Conservation (phyloP, 331 rosid genomes). For the Cydonia oblonga region DNA sequence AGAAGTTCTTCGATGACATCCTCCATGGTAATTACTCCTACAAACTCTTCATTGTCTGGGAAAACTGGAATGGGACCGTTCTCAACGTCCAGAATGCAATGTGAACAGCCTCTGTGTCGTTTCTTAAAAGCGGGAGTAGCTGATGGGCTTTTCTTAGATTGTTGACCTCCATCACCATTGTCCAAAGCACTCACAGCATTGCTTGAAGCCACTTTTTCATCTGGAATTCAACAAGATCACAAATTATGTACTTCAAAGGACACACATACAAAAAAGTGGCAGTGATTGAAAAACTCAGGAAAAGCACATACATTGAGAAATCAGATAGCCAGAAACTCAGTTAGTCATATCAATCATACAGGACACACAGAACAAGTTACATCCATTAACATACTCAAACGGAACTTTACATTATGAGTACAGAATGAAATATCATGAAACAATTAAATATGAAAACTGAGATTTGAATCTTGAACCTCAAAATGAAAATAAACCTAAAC, state of each 20-base stretch:
- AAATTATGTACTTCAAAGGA: slow-evolving; percentile 3
- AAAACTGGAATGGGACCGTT: slow-evolving; percentile 65
- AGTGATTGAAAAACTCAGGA: neutral
- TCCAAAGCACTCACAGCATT: slow-evolving; percentile 21
- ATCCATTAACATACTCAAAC: too few species aligned
- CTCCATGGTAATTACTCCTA: slow-evolving; percentile 96
- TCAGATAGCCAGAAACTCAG: neutral
- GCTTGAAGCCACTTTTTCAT: slow-evolving; percentile 14
- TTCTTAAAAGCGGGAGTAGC: slow-evolving; percentile 66
- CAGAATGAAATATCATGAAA: neutral
- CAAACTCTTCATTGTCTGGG: slow-evolving; percentile 66
- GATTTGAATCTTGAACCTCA: neutral
- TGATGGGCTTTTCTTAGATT: slow-evolving; percentile 47
- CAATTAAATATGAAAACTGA: neutral
- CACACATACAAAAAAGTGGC: neutral
- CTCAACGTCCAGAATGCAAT: slow-evolving; percentile 78
- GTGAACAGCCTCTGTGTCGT: slow-evolving; percentile 90
- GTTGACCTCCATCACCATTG: slow-evolving; percentile 33
- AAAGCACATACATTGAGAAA: neutral
- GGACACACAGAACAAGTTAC: neutral
- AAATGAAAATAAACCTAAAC: neutral
- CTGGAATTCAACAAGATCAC: slow-evolving; percentile 13
- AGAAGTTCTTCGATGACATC: slow-evolving; percentile 99
- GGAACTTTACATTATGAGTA: neutral
- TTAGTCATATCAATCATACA: neutral